Base-by-base conservation (phyloP, 345 rosid species). In the Salix koriyanagi region DNA sequence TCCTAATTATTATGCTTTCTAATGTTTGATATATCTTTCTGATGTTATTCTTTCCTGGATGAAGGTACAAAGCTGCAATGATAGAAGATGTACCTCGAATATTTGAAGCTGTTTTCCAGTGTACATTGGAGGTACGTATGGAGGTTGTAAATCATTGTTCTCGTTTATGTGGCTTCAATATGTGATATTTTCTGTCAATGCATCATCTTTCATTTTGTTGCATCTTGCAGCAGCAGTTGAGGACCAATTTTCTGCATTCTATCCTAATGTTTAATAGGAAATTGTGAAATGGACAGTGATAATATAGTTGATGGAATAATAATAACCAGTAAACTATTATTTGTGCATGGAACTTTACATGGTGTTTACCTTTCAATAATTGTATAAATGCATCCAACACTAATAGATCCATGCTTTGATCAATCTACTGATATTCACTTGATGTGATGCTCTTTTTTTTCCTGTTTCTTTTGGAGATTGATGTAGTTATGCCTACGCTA, bases 91-190 rank as follows among this genome's bases (percentile, higher is more conserved):
- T 96, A 56, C 96, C 99, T 42, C 90, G 94, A 62, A 92, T 96
- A 83, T 96, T 96, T 88, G 98, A 96, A 90, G 99, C 98, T 70
- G 89, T 96, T 77, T 96, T 96, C 85, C 98, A 94, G 84, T 96
- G 99, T 84, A 94, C 99, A 30, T 84, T 96, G 62, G 99, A 96
- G 98, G 99, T 96, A 69, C 86, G 86, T 65, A 67, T 70, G 5
- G 69, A 15, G 74, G 66, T 68, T 62, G 52, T 66, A 32, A 67
- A 15, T 23, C 26, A 19, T 28, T 16, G 26, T 64, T n/a, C 30
- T 37, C 5, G 19, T 11, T 23, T 23, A 16, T 67, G 54, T 30
- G 13, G 56, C 4, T 15, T 65, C 36, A 6, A 14, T 65, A 65
- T 65, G 68, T 65, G 68, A 7, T 30, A 58, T 58, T 58, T 58